A percentile compares a stretch with the other conserved stretches of the same genome.
Evolutionary conservation across 2,329 filamentous ascomycete species (phyloP).

Genomic region (Verticillium tricorpus): DNA sequence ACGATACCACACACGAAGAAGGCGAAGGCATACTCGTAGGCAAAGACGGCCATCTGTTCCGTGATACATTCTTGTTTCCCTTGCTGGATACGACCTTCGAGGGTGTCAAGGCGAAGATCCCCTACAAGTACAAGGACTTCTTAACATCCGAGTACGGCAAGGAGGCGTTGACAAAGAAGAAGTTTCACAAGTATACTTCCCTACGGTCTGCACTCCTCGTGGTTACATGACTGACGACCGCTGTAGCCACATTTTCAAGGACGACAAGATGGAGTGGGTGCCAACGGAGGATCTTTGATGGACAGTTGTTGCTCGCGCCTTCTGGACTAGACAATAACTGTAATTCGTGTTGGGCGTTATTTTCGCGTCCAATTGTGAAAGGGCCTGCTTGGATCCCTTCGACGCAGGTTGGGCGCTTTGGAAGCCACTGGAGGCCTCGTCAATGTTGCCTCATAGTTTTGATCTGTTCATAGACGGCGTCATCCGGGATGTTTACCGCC

Average conservation of each 20-base stretch:
- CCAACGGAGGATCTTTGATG: neutral
- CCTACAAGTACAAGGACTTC: conserved; percentile 56
- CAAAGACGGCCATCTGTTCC: conserved; percentile 46
- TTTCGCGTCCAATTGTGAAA: too few species aligned
- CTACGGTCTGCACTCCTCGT: neutral
- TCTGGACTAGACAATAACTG: too few species aligned
- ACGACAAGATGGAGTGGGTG: conserved; percentile 29
- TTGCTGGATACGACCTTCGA: conserved; percentile 67
- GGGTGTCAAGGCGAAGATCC: conserved; percentile 61
- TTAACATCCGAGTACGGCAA: conserved; percentile 53
- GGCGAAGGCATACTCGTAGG: conserved; percentile 42
- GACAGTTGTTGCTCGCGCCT: neutral
- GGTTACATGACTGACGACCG: conserved; percentile 9
- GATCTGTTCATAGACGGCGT: too few species aligned
- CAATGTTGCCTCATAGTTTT: too few species aligned
- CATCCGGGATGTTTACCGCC: too few species aligned
- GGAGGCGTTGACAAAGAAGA: conserved; percentile 43
- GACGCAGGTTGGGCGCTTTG: too few species aligned
- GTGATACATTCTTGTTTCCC: conserved; percentile 61
- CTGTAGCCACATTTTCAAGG: conserved; percentile 35
- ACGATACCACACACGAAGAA: conserved; percentile 37
- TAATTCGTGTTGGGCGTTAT: too few species aligned
- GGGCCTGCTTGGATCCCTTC: too few species aligned
- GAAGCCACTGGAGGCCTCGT: too few species aligned
- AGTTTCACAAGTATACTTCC: conserved; percentile 49